Percentiles rank a stretch among this genome's conserved stretches.
These are phyloP conservation scores for Talaromyces marneffei DNA, from an alignment of 2,329 filamentous ascomycete species.

Conservation along the genomic window DNA sequence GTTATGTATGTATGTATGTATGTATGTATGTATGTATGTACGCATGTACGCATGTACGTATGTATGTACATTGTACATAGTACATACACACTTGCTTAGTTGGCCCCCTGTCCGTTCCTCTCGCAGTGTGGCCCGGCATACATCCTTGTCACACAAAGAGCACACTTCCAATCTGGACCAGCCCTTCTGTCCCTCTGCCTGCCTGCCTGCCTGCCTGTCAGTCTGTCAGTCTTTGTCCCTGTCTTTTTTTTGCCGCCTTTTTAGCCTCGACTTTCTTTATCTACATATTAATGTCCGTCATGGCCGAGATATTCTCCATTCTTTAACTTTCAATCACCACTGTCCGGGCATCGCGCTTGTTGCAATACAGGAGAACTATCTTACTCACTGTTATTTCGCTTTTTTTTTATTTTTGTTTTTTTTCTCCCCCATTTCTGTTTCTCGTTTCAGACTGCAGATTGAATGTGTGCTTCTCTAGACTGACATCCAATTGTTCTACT, in stretches of 20 bases:
- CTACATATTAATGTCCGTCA: neutral
- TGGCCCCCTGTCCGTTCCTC: constrained; percentile 11
- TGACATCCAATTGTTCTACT: neutral
- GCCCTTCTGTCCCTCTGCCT: neutral
- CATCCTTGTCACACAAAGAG: constrained; percentile 15
- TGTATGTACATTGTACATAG: neutral
- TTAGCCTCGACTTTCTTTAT: neutral
- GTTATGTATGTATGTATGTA: neutral
- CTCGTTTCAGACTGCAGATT: constrained; percentile 15
- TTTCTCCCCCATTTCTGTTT: neutral
- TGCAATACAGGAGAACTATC: neutral
- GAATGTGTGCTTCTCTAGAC: neutral
- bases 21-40: neutral
- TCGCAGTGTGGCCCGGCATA: constrained; percentile 9
- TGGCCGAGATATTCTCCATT: neutral
- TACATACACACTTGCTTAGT: constrained; percentile 6
- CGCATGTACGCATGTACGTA: neutral
- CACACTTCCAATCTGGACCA: constrained; percentile 5
- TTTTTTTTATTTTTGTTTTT: neutral
- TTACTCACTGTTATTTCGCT: neutral
- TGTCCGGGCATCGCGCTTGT: neutral
- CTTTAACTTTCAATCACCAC: neutral
- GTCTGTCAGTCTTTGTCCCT: neutral
- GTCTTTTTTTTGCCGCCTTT: neutral
- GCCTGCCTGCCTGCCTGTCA: neutral